A percentile compares a stretch with the other conserved stretches of the same genome.
These are phyloP conservation scores for Entophlyctis luteolus DNA, from an alignment of 192 early-diverging fungal genomes.

Conservation along the genomic window DNA sequence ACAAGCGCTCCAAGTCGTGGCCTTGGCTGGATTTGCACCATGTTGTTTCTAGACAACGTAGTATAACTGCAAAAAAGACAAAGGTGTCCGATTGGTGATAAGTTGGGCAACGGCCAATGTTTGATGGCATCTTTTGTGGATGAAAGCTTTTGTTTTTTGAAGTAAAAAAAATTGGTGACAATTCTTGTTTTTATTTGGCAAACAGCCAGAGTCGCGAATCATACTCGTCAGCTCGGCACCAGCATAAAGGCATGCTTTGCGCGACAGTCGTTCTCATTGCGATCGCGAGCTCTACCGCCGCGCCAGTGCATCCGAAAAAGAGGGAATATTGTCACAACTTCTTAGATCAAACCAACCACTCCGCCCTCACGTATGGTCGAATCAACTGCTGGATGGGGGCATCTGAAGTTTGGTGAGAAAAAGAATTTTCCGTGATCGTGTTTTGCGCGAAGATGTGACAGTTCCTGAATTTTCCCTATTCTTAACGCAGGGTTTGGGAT, in stretches of 20 bases:
- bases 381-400: background rate
- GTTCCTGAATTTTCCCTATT: background rate
- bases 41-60: background rate
- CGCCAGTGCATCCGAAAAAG: background rate
- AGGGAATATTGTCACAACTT: conserved; percentile 10
- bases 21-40: conserved; percentile 64
- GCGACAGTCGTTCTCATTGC: too few species aligned
- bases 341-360: background rate
- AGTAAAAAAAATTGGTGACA: background rate
- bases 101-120: too few species aligned
- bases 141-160: background rate
- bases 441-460: too few species aligned
- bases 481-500: conserved; percentile 14
- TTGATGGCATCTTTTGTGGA: background rate
- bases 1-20: conserved; percentile 39
- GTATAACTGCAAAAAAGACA: background rate
- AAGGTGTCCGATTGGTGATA: conserved; percentile 21
- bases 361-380: background rate
- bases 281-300: too few species aligned
- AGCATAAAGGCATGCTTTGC: background rate
- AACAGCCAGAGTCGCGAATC: too few species aligned
- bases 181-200: background rate
- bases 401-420: conserved; percentile 1
- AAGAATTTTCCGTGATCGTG: too few species aligned
- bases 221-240: too few species aligned